These are phyloP conservation scores for Yamadazyma laniorum DNA, from an alignment of 805 yeast genomes.

Conservation along the genomic window DNA sequence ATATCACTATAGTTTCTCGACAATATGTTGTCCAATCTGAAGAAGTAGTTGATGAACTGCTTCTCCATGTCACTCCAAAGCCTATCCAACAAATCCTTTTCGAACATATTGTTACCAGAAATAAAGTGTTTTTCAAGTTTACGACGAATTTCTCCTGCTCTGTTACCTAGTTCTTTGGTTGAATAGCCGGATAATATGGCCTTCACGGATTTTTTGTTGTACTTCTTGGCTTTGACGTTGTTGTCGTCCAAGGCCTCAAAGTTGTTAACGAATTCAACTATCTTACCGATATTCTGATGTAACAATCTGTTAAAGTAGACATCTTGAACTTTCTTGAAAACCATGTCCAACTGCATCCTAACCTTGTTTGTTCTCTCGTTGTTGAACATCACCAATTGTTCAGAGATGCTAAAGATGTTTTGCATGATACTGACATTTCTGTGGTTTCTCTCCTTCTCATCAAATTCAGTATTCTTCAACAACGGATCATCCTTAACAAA, in stretches of 20 bases:
- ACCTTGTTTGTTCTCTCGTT: constrained; percentile 24
- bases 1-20: constrained; percentile 49
- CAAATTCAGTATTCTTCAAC: constrained; percentile 42
- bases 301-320: constrained; percentile 34
- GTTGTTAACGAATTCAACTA: constrained; percentile 63
- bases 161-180: constrained; percentile 52
- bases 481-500: constrained; percentile 43
- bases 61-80: constrained; percentile 73
- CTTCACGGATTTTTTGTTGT: constrained; percentile 56
- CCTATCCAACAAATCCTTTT: constrained; percentile 54
- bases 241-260: constrained; percentile 52
- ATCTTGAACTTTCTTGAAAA: constrained; percentile 27
- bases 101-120: constrained; percentile 41
- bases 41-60: constrained; percentile 54
- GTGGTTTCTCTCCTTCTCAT: constrained; percentile 42
- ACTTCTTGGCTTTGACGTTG: constrained; percentile 61
- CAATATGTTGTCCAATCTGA: constrained; percentile 53
- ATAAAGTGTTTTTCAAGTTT: constrained; percentile 58
- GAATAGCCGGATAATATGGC: constrained; percentile 58
- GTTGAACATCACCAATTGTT: constrained; percentile 26
- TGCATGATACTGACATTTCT: constrained; percentile 42
- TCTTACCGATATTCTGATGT: constrained; percentile 59
- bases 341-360: constrained; percentile 22
- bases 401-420: constrained; percentile 35
- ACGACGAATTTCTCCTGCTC: constrained; percentile 53